A percentile compares a stretch with the other conserved stretches of the same genome.
phyloP scores from a whole-genome alignment of 2,329 filamentous ascomycete species.

The Tricladium varicosporioides region DNA sequence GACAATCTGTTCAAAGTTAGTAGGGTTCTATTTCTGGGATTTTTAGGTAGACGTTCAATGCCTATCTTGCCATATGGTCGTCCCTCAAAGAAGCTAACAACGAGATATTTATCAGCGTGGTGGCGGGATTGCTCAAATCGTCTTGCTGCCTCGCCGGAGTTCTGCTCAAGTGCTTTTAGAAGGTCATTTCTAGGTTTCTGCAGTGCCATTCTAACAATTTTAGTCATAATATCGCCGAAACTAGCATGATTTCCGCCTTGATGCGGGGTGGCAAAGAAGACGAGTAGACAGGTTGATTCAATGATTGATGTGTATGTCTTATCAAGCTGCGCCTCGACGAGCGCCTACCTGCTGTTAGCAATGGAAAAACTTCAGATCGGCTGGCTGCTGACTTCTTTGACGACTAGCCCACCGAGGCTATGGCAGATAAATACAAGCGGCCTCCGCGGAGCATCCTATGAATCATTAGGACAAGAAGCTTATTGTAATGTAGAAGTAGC shows the following conservation, averaged over 20 bases:
- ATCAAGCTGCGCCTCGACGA: background rate
- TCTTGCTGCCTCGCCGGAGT: background rate
- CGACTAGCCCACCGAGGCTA: slow-evolving; percentile 10
- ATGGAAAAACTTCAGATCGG: no score
- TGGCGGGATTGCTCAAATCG: background rate
- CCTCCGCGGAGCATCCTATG: background rate
- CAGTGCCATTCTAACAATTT: background rate
- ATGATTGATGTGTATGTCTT: background rate
- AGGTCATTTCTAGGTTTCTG: background rate
- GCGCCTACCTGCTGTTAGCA: no score
- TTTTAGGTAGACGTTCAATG: no score
- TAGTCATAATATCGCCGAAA: background rate
- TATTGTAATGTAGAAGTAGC: no score
- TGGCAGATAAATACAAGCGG: slow-evolving; percentile 9
- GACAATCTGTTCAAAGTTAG: background rate
- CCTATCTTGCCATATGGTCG: background rate
- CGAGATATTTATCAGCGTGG: background rate
- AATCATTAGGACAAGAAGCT: no score
- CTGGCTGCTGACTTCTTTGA: no score
- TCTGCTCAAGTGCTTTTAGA: background rate
- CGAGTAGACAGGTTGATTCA: background rate
- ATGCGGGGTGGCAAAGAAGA: background rate
- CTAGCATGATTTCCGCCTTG: background rate
- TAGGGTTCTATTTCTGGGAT: background rate
- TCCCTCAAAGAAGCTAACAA: background rate